phyloP scores from a whole-genome alignment of 768 basidiomycete genomes.

The Pulveroboletus sp. region DNA sequence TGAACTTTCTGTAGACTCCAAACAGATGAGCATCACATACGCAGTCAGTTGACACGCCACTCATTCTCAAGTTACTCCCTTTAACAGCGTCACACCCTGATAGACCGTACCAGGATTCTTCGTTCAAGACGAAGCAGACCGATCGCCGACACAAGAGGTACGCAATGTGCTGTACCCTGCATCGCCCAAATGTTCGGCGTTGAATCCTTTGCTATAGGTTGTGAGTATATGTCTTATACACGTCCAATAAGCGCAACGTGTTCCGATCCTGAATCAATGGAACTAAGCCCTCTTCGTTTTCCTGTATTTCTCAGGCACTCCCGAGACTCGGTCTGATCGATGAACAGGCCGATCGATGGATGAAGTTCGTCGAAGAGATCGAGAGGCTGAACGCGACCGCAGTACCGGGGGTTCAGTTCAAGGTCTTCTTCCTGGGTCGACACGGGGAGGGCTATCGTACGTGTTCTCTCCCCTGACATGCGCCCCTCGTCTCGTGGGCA shows the following conservation, averaged over 20 bases:
- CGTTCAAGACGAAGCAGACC: constrained; percentile 13
- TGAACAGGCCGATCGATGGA: constrained; percentile 45
- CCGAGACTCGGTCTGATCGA: constrained; percentile 36
- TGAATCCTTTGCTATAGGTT: constrained; percentile 2
- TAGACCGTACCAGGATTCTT: constrained; percentile 21
- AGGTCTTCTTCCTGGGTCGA: constrained; percentile 60
- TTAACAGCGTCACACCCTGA: not conserved
- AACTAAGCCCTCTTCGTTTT: not conserved
- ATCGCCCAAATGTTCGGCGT: not conserved
- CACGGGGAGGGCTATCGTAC: constrained; percentile 59
- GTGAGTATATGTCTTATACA: constrained; percentile 3
- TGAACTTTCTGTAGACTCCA: not conserved
- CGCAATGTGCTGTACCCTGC: not conserved
- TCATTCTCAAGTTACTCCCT: not conserved
- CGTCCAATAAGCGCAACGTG: not conserved
- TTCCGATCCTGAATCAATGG: not conserved
- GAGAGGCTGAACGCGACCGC: constrained; percentile 30
- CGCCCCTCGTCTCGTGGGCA: not conserved
- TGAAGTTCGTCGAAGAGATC: constrained; percentile 37
- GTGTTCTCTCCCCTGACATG: not conserved
- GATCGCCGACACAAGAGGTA: constrained; percentile 3
- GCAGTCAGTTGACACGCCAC: constrained; percentile 4
- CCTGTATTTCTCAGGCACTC: constrained; percentile 8
- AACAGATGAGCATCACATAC: constrained; percentile 11
- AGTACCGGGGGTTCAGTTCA: constrained; percentile 27